Evolutionary conservation across 768 basidiomycete genomes (phyloP), one percentile per base, ranked within the genome.

Genomic region (Guyanaporus albipodus): DNA sequence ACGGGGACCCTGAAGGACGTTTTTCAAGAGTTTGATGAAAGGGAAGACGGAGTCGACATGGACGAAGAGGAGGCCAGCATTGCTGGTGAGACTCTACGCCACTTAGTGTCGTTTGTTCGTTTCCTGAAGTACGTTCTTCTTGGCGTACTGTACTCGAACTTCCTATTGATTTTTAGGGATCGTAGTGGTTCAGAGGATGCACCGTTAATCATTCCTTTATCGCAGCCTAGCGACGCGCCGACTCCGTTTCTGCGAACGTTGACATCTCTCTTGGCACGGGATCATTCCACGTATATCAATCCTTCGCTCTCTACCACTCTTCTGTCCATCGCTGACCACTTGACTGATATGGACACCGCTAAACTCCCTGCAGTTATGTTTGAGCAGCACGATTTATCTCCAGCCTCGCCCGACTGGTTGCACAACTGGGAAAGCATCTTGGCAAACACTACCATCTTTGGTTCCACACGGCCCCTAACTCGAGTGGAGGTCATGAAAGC

Each of bases 321-420:
- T 18, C 72, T 89, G 38, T 74, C 74, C 32, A 74, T 89, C 42
- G 76, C 83, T 19, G 75, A 79, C n/a, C 79, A 89, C 58, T 70
- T 91, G 21, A 74, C 80, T 3, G 88, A 91, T 52, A 57, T 61
- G 14, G 83, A 88, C 59, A 84, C 85, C 0, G 76, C 80, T 0
- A 74, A 74, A 42, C 71, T 88, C 3, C 78, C 87, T 8, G 58
- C 59, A 10, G 67, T 79, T 42, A 85, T 91, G 82, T 68, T 73
- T 29, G 79, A 80, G 36, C 79, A 85, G 46, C 80, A 85, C 52
- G 77, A 80, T 38, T 72, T 89, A 26, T 82, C 79, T 3, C 87
- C 87, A 1, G 83, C 83, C 10, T 80, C 82, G 1, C 78, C 82
- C 0, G 75, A 80, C 6, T 91, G 87, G 87, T 62, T 89, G 22